Percentiles rank a stretch among this genome's conserved stretches.
phyloP scores from a whole-genome alignment of 345 rosid genomes.

The Clarkia xantiana region DNA sequence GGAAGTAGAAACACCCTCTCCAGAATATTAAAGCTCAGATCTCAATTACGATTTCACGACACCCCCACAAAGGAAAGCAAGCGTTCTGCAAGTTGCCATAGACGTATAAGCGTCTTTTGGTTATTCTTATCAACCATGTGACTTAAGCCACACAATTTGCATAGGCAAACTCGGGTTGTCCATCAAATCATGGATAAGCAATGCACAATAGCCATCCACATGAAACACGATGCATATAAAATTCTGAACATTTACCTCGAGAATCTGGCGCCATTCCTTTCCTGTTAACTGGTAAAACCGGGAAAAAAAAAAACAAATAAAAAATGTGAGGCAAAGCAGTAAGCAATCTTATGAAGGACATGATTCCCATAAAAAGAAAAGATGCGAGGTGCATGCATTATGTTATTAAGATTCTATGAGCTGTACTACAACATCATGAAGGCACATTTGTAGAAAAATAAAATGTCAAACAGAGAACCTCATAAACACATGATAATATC shows the following conservation, averaged over 20 bases:
- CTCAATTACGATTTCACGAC: slow-evolving; percentile 38
- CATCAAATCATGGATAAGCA: slow-evolving; percentile 1
- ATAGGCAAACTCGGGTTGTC: neutral
- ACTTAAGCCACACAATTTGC: slow-evolving; percentile 5
- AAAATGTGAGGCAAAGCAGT: neutral
- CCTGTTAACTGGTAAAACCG: slow-evolving; percentile 38
- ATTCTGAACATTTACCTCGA: slow-evolving; percentile 40
- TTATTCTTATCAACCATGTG: slow-evolving; percentile 9
- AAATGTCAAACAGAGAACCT: neutral
- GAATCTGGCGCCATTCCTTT: slow-evolving; percentile 66
- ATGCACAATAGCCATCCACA: neutral
- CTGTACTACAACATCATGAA: neutral
- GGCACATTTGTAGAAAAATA: neutral
- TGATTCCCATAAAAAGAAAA: no score
- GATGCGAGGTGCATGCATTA: no score
- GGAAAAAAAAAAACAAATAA: slow-evolving; percentile 1
- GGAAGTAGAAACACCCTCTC: slow-evolving; percentile 34
- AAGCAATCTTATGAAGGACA: no score
- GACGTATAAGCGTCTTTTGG: slow-evolving; percentile 16
- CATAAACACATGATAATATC: neutral
- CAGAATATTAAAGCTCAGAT: slow-evolving; percentile 26
- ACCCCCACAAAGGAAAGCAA: slow-evolving; percentile 29
- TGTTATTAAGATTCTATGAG: neutral
- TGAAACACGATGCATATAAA: neutral
- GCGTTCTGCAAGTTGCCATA: slow-evolving; percentile 40